A percentile compares a stretch with the other conserved stretches of the same genome.
Conservation (phyloP, 495 filamentous ascomycete species). For the Daldinia vernicosa region DNA sequence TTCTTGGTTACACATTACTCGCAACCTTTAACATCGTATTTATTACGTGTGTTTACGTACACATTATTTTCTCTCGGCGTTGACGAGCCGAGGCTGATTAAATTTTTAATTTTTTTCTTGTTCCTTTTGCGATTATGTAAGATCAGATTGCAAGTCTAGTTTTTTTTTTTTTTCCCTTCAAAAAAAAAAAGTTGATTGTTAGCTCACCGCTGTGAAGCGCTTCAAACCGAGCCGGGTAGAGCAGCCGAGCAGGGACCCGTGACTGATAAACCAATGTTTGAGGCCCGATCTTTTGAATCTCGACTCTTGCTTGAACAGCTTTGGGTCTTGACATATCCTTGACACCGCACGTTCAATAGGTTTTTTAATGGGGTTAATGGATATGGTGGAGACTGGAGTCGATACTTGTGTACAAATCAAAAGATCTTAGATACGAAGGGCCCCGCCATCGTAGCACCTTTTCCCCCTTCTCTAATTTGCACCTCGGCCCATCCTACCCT, state of each 20-base stretch:
- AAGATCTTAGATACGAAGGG: conserved; percentile 33
- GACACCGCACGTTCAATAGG: neutral
- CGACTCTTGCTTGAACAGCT: neutral
- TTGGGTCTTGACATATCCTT: conserved; percentile 3
- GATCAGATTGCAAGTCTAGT: conserved; percentile 22
- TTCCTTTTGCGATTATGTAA: neutral
- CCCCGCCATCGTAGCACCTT: conserved; percentile 26
- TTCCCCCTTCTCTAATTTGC: conserved; percentile 26
- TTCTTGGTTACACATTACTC: conserved; percentile 6
- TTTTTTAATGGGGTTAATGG: neutral
- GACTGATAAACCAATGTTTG: conserved; percentile 2
- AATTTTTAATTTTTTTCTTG: neutral
- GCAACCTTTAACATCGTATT: neutral
- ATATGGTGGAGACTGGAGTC: neutral
- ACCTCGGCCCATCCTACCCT: conserved; percentile 24
- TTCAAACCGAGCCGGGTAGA: conserved; percentile 13
- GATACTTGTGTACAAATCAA: conserved; percentile 1
- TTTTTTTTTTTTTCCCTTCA: neutral
- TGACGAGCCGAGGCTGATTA: conserved; percentile 25
- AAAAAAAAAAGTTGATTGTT: too few species aligned
- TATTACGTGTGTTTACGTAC: conserved; percentile 6
- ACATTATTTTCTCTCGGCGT: neutral
- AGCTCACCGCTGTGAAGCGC: conserved; percentile 18
- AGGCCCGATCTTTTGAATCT: conserved; percentile 23
- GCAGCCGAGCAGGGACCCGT: neutral